Conservation (phyloP, 176 grass and related monocot species). For the Coix lacrymajobi region DNA sequence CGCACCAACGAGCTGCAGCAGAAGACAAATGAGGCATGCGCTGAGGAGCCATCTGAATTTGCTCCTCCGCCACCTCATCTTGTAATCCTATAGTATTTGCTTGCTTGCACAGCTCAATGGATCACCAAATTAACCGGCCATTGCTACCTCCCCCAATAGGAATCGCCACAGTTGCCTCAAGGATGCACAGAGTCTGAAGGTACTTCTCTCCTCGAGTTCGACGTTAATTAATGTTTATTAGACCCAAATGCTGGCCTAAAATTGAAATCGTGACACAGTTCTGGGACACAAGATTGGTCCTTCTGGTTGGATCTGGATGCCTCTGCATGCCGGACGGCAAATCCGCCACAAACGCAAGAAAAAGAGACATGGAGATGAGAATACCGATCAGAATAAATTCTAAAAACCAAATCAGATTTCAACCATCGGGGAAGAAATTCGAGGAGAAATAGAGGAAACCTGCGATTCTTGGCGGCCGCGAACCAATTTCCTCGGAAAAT, state of each 20-base stretch:
- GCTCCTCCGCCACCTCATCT: conserved; percentile 31
- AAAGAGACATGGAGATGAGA: neutral
- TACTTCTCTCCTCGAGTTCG: neutral
- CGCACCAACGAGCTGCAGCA: conserved; percentile 37
- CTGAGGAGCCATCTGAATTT: conserved; percentile 36
- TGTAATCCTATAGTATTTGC: neutral
- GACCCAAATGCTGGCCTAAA: neutral
- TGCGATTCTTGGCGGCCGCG: neutral
- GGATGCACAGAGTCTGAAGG: neutral
- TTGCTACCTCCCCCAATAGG: neutral
- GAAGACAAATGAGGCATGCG: conserved; percentile 32
- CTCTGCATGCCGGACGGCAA: neutral
- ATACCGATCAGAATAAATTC: neutral
- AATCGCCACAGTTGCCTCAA: neutral
- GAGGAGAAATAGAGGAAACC: neutral
- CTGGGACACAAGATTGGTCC: neutral
- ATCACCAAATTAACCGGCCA: neutral
- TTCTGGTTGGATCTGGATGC: neutral
- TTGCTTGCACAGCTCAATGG: neutral
- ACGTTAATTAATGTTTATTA: too few species aligned
- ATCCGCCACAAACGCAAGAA: neutral
- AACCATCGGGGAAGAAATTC: neutral
- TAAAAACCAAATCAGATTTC: neutral
- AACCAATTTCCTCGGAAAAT: neutral
- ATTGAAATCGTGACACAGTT: neutral